These are phyloP conservation scores for Aspergillus chevalieri DNA, from an alignment of 2,329 filamentous ascomycete species.

Conservation along the genomic window DNA sequence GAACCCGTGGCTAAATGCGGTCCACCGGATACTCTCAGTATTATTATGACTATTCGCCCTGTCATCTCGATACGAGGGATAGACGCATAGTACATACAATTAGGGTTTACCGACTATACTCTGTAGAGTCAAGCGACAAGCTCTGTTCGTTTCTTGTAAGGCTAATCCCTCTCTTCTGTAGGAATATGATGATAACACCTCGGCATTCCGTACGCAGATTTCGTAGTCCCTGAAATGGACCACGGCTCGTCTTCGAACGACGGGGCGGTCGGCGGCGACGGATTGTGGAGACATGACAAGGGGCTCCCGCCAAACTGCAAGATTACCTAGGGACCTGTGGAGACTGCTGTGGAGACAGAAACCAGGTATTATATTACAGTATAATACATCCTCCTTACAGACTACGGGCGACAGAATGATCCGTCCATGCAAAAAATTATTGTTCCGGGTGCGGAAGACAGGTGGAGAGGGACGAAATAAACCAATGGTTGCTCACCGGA, in stretches of 20 bases:
- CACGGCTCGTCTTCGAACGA: conserved; percentile 14
- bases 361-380: background rate
- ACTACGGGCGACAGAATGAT: too few species aligned
- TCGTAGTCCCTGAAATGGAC: background rate
- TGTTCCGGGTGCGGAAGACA: conserved; percentile 3
- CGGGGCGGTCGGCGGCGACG: conserved; percentile 10
- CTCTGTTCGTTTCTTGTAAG: too few species aligned
- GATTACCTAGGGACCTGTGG: conserved; percentile 23
- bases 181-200: too few species aligned
- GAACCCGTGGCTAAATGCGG: background rate
- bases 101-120: too few species aligned
- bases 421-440: too few species aligned
- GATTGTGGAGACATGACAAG: conserved; percentile 6
- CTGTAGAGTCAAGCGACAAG: too few species aligned
- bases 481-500: conserved; percentile 2
- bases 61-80: too few species aligned
- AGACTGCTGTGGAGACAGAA: background rate
- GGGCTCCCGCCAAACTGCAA: conserved; percentile 16
- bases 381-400: too few species aligned
- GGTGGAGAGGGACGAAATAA: background rate
- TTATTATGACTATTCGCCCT: too few species aligned
- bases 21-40: background rate
- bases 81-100: too few species aligned
- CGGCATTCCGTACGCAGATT: too few species aligned
- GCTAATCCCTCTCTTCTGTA: too few species aligned